Base-by-base conservation (phyloP, 2,329 filamentous ascomycete species). In the Microcyclospora pomicola region DNA sequence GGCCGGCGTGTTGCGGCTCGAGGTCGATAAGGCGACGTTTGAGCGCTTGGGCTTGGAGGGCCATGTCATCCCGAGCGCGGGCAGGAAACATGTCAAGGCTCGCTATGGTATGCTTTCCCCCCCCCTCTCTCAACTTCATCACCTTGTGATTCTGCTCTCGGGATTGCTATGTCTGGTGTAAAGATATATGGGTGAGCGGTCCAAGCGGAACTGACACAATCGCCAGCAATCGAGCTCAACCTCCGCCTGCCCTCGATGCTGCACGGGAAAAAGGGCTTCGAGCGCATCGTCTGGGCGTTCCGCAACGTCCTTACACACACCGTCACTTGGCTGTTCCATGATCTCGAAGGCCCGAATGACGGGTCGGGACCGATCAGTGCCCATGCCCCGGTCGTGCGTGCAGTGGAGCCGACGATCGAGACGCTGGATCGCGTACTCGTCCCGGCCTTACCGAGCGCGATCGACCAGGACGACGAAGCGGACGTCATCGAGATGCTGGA, bases 11-110 rank as follows among this genome's bases (percentile, higher is more conserved):
- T 66, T 98, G 27, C 75, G 70, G 3, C 68, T 98, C 49, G 81
- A 84, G 49, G 68, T 96, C 16, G 80, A 85, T 45, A 85, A 80
- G 48, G 77, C 86, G 38, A 77, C 74, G 0, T 95, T 87, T 58
- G 86, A 96, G 59, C 72, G 79, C 34, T 77, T 80, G 34, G 91
- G 91, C 0, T 66, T 98, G 0, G 73, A 77, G 1, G 88, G 88
- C 1, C 77, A 76, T 45, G 71, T 81, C 0, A 63, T 76, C 15
- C 63, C 67, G 13, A 66, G 69, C 36, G 69, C 66, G 11, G 75
- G 71, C 3, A 66, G 68, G 45, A 79, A 76, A 49, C 75, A 79
- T 49, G 59, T 72, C 34, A 85, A 81, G 53, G 73, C 77, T 38
- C 70, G 83, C 59, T 96, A 82, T 71, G 57, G 84, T 91, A 68